These are phyloP conservation scores for Helenozyma baotianmanensis DNA, from an alignment of 805 yeast species.

Conservation along the genomic window DNA sequence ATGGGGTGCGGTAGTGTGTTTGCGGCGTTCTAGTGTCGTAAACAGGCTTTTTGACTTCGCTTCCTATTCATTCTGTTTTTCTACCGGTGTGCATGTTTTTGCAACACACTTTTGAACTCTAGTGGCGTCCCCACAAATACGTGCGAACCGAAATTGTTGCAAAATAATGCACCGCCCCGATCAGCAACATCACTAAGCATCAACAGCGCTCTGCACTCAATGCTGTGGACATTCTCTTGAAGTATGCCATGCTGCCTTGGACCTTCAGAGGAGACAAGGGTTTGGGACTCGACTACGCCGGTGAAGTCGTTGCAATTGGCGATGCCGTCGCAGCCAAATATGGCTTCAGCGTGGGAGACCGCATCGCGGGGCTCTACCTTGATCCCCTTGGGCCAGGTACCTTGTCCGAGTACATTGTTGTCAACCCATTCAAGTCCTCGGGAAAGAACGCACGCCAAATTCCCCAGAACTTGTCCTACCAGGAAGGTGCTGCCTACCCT, in stretches of 20 bases:
- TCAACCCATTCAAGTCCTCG: constrained; percentile 27
- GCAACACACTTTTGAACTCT: too few relatives aligned
- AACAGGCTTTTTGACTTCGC: too few relatives aligned
- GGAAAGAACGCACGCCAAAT: constrained; percentile 44
- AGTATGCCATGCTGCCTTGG: constrained; percentile 12
- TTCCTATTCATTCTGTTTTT: too few relatives aligned
- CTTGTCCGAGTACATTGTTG: constrained; percentile 41
- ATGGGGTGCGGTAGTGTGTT: too few relatives aligned
- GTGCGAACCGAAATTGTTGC: too few relatives aligned
- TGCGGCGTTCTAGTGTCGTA: too few relatives aligned
- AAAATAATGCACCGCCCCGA: too few relatives aligned
- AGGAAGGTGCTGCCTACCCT: constrained; percentile 64
- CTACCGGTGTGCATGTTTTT: too few relatives aligned
- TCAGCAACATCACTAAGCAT: too few relatives aligned
- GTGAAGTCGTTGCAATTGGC: constrained; percentile 30
- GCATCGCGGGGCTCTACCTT: constrained; percentile 23
- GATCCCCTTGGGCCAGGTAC: constrained; percentile 33
- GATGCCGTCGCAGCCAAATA: constrained; percentile 15
- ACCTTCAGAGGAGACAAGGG: constrained; percentile 17
- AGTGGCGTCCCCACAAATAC: too few relatives aligned
- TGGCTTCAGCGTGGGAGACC: constrained; percentile 24
- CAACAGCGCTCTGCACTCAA: too few relatives aligned
- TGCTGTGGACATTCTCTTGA: constrained; percentile 27
- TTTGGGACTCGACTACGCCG: constrained; percentile 31
- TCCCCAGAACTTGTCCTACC: constrained; percentile 38